Percentiles rank a stretch among this genome's conserved stretches.
Conservation (phyloP, 768 basidiomycete genomes). For the Phanerochaete carnosa region DNA sequence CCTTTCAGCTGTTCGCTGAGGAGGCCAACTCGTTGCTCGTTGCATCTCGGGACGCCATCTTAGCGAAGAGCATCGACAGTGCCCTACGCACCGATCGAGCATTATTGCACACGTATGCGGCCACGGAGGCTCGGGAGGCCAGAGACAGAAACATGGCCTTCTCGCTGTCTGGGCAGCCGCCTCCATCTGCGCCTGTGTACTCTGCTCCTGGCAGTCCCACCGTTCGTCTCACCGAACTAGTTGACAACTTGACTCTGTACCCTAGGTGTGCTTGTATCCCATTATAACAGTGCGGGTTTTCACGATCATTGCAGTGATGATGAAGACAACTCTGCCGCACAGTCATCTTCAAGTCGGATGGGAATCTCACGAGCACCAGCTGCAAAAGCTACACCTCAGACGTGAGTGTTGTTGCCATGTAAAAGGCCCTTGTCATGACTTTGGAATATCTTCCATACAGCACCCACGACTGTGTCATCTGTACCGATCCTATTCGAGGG, state of each 20-base stretch:
- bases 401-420: background rate
- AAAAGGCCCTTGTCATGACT: background rate
- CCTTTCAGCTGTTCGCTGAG: slow-evolving; percentile 25
- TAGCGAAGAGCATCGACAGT: slow-evolving; percentile 22
- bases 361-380: background rate
- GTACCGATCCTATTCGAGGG: slow-evolving; percentile 8
- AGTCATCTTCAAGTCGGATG: background rate
- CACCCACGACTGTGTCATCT: slow-evolving; percentile 20
- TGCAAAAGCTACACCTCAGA: background rate
- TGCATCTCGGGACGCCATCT: slow-evolving; percentile 15
- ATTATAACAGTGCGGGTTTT: background rate
- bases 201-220: background rate
- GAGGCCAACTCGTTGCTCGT: slow-evolving; percentile 19
- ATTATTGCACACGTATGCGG: slow-evolving; percentile 16
- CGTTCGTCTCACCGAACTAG: background rate
- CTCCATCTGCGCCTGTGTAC: background rate
- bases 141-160: background rate
- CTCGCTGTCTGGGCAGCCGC: background rate
- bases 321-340: background rate
- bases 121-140: slow-evolving; percentile 7
- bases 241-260: background rate
- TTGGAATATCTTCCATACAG: background rate
- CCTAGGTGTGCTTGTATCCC: background rate
- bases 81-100: slow-evolving; percentile 18
- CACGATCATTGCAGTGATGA: background rate